phyloP scores from a whole-genome alignment of 495 filamentous ascomycete genomes.

The Opeltia flavorubescens region DNA sequence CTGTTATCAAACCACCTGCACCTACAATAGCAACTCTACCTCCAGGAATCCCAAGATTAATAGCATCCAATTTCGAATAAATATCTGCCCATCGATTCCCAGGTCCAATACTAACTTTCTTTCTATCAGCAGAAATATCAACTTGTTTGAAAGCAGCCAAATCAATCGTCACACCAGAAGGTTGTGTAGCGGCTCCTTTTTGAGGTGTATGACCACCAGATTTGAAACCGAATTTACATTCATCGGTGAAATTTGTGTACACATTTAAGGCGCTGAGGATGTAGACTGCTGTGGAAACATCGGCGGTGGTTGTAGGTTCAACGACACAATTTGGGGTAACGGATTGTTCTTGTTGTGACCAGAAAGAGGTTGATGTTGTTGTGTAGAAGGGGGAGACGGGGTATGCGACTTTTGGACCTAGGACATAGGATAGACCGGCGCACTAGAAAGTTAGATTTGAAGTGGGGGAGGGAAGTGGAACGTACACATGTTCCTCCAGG shows the following conservation, averaged over 20 bases:
- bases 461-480: not conserved
- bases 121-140: not conserved
- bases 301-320: too few relatives aligned
- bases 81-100: slow-evolving; percentile 36
- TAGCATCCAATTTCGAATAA: slow-evolving; percentile 29
- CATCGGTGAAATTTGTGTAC: too few relatives aligned
- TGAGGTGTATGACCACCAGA: too few relatives aligned
- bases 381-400: not conserved
- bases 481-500: not conserved
- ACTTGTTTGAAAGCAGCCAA: not conserved
- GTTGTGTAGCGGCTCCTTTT: not conserved
- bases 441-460: not conserved
- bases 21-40: slow-evolving; percentile 32
- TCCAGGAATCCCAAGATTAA: slow-evolving; percentile 33
- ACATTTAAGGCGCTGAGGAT: too few relatives aligned
- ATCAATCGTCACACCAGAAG: not conserved
- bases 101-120: slow-evolving; percentile 26
- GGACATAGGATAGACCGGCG: not conserved
- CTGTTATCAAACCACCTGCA: slow-evolving; percentile 24
- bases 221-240: too few relatives aligned
- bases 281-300: too few relatives aligned
- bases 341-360: too few relatives aligned
- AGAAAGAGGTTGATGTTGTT: not conserved
- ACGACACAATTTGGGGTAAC: too few relatives aligned
- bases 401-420: not conserved